Percentiles rank a stretch among this genome's conserved stretches.
Evolutionary conservation across 331 rosid species (phyloP).

Genomic region (Rosa hybrid): DNA sequence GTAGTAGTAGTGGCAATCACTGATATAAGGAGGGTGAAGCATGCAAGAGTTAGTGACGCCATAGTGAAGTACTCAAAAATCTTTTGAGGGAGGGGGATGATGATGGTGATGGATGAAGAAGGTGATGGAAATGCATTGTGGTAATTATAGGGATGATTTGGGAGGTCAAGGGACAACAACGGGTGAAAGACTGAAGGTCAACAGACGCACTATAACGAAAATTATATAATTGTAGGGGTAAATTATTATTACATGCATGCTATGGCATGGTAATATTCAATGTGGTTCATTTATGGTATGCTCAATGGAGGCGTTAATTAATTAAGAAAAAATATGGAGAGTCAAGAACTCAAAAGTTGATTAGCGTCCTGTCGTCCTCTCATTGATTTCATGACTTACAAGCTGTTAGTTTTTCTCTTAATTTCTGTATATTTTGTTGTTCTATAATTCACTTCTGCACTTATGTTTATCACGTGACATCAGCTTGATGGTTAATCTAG

Average conservation of each 20-base stretch:
- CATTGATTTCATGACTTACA: not conserved
- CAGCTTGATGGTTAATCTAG: too few relatives aligned
- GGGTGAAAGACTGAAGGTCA: not conserved
- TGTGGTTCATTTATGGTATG: too few relatives aligned
- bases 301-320: not conserved
- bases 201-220: not conserved
- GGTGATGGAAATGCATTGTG: not conserved
- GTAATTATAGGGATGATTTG: slow-evolving; percentile 4
- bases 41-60: not conserved
- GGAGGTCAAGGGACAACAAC: not conserved
- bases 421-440: not conserved
- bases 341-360: not conserved
- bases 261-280: too few relatives aligned
- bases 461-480: too few relatives aligned
- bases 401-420: not conserved
- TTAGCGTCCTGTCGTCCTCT: not conserved
- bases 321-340: not conserved
- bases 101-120: not conserved
- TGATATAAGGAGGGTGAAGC: slow-evolving; percentile 1
- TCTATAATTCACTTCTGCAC: too few relatives aligned
- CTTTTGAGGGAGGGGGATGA: not conserved
- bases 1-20: not conserved
- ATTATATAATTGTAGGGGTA: too few relatives aligned
- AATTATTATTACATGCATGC: too few relatives aligned
- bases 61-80: not conserved